Evolutionary conservation across 257 asterid genomes (phyloP), one percentile per base, ranked within the genome.

Genomic region (Phtheirospermum japonicum): DNA sequence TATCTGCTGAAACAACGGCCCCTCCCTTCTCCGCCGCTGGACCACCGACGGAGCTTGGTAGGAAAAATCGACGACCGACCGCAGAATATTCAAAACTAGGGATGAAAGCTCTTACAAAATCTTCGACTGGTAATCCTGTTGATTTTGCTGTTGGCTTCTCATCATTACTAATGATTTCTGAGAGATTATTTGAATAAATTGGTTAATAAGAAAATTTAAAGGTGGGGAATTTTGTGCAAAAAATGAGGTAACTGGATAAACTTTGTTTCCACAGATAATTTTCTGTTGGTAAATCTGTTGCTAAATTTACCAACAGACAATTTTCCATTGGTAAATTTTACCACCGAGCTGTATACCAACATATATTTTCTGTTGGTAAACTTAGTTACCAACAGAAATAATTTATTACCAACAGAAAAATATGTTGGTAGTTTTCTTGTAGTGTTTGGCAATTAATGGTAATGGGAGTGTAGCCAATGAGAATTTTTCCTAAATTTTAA

Each of bases 171-270:
- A 2, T 11, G 4, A 39, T 49, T 18, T 26, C 31, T 23, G 1
- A 32, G 51, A 13, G 63, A 33, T 11, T 9, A 20, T 51, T 13
- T 7, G 46, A 62, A 72, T 49, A 16, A 12, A 28, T 30, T 54
- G 40, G 26, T 30, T 12, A 6, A 20, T 13, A 11, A 33, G 9
- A 2, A 4, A 14, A 7, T 7, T 18, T 45, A 18, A 58, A 57
- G 45, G 45, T 8, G 4, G 30, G n/a, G n/a, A n/a, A n/a, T n/a
- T n/a, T n/a, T n/a, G n/a, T 6, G 36, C 72, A 73, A 54, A 67
- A 73, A 74, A 70, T 81, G 74, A 80, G 87, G 81, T 76, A 57
- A 78, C 61, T 64, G 85, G 89, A 80, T 80, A 80, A 62, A 17
- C 30, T 49, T 17, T 49, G 30, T 49, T 10, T 36, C 42, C 9